Evolutionary conservation across 2,329 filamentous ascomycete species (phyloP).

Genomic region (Dendrostoma leiphaemia): DNA sequence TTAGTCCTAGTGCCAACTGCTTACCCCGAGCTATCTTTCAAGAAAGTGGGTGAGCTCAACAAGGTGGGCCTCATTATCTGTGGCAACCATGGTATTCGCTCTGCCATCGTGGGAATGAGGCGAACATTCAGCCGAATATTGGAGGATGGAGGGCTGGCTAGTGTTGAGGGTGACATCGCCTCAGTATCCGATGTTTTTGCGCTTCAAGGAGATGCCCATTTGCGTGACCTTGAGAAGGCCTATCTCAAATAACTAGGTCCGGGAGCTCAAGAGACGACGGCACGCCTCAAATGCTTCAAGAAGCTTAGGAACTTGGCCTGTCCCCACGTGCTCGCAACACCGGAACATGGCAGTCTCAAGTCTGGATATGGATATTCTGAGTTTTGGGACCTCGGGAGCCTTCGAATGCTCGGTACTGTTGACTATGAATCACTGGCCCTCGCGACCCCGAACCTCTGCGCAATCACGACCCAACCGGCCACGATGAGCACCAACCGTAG

Average conservation of each 20-base stretch:
- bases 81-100: not conserved
- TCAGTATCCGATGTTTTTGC: not conserved
- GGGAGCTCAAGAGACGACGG: too few species aligned
- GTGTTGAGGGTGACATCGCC: not conserved
- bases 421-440: constrained; percentile 23
- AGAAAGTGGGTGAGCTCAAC: not conserved
- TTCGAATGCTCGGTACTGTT: too few species aligned
- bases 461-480: constrained; percentile 43
- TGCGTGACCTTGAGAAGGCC: constrained; percentile 1
- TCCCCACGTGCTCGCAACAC: too few species aligned
- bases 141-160: not conserved
- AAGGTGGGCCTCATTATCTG: not conserved
- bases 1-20: not conserved
- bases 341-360: too few species aligned
- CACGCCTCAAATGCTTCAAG: too few species aligned
- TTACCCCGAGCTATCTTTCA: not conserved
- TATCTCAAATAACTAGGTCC: too few species aligned
- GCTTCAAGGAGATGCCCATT: not conserved
- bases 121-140: not conserved
- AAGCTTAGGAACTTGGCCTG: too few species aligned
- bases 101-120: not conserved
- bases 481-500: constrained; percentile 37
- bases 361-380: too few species aligned
- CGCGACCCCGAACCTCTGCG: constrained; percentile 39
- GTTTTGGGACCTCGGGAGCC: too few species aligned